Evolutionary conservation across 169 alveolate species (phyloP), one percentile per base, ranked within the genome.

Genomic region (Cryptosporidium xiaoi): DNA sequence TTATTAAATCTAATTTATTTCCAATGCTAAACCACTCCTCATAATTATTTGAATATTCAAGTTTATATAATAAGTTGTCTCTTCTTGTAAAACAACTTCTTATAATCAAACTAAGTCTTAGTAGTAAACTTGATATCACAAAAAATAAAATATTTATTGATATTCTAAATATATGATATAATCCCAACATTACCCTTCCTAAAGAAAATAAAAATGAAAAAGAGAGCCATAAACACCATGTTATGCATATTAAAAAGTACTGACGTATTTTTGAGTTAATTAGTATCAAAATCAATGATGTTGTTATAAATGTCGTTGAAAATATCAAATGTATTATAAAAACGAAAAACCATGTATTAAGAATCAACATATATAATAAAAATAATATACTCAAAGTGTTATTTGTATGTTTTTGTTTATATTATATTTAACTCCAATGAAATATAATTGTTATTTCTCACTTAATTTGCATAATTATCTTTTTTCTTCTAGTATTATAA

Each of bases 21-120:
- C 84, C 83, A 16, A 83, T 66, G 27, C 58, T 71, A 13, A 66
- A 58, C 90, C 90, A 83, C 64, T 83, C 90, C n/a, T 83, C 90
- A 48, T 64, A 83, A 64, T 71, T 65, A 27, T 71, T 53, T 34
- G 90, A 44, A 20, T 55, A 51, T 31, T 83, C 90, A 18, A 83
- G 36, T 44, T 65, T 56, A 27, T 67, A 64, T 31, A 34, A 83
- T 31, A 66, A 60, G 24, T 83, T 67, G n/a, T 66, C 83, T n/a
- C 71, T 65, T 48, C 69, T 27, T 13, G 77, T 83, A 60, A 48
- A 55, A 44, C 18, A 65, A 55, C 83, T 65, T 51, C 82, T 66
- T 48, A 53, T 31, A 40, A 65, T 66, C 29, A 27, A 62, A 77
- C 87, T 77, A 20, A 77, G 33, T 77, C 87, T 56, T 77, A 77